Evolutionary conservation across 148 eudicot genomes (phyloP).

Genomic region (Vaccinium macrocarpon): DNA sequence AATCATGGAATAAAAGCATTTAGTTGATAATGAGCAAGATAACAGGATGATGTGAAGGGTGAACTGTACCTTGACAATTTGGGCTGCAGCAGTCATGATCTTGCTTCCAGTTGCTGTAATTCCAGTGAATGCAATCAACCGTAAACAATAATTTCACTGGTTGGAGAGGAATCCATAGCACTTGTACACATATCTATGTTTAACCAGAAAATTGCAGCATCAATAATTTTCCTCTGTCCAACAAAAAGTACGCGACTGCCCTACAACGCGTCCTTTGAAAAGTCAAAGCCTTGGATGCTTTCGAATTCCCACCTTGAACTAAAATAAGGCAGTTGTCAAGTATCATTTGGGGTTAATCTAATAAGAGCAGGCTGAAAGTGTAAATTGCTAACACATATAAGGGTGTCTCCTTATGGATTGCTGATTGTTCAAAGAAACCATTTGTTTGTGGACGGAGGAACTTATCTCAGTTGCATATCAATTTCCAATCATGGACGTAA

Average conservation of each 20-base stretch:
- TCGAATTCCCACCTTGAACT: neutral
- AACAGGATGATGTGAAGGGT: constrained; percentile 15
- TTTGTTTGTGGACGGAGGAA: neutral
- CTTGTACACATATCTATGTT: neutral
- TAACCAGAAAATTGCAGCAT: neutral
- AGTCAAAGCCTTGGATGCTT: neutral
- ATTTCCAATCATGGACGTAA: constrained; percentile 5
- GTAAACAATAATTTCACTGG: constrained; percentile 12
- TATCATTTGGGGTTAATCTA: neutral
- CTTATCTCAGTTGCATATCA: neutral
- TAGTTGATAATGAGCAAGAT: neutral
- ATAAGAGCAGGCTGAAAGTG: constrained; percentile 1
- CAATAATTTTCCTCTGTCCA: neutral
- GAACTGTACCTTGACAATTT: constrained; percentile 67
- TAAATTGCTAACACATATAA: neutral
- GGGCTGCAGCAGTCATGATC: constrained; percentile 92
- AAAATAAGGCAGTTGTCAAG: neutral
- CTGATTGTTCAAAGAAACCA: neutral
- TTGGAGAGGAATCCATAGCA: neutral
- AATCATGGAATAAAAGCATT: neutral
- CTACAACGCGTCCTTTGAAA: neutral
- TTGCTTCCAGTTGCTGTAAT: constrained; percentile 90
- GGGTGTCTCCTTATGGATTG: neutral
- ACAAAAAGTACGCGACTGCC: neutral
- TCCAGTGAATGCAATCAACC: constrained; percentile 93